phyloP scores from a whole-genome alignment of 768 basidiomycete genomes.

The Gloeostereum incarnatum region DNA sequence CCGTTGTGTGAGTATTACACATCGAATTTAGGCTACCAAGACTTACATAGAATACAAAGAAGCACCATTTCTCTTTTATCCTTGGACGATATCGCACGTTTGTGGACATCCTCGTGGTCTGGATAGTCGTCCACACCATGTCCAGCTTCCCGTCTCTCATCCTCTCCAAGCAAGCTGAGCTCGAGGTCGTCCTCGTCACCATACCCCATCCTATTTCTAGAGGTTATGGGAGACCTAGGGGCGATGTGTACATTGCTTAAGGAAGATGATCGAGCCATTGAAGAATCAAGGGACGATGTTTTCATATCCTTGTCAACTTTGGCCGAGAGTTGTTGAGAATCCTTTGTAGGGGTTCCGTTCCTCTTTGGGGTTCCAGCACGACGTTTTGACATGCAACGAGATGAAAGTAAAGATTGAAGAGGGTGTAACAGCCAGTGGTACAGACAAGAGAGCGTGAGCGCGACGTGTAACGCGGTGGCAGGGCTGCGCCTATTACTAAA shows the following conservation, averaged over 20 bases:
- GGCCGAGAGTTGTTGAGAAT: constrained; percentile 11
- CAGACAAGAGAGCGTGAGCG: too few species aligned
- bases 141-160: constrained; percentile 39
- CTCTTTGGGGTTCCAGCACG: constrained; percentile 11
- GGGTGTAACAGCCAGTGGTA: constrained; percentile 1
- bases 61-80: constrained; percentile 83
- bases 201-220: constrained; percentile 25
- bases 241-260: constrained; percentile 50
- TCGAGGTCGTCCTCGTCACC: constrained; percentile 46
- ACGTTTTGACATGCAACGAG: constrained; percentile 18
- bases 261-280: constrained; percentile 48
- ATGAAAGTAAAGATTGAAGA: not conserved
- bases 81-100: constrained; percentile 49
- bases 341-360: too few species aligned
- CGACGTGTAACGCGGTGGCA: too few species aligned
- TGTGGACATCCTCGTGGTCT: constrained; percentile 23
- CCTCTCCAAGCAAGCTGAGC: constrained; percentile 48
- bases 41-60: constrained; percentile 82
- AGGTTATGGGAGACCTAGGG: constrained; percentile 36
- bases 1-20: constrained; percentile 6
- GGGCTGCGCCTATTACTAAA: too few species aligned
- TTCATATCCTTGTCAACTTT: constrained; percentile 27
- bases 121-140: constrained; percentile 32
- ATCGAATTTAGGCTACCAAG: constrained; percentile 2
- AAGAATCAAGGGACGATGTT: constrained; percentile 23